Conservation (phyloP, 805 yeast genomes). For the Dipodascopsis uninucleata region DNA sequence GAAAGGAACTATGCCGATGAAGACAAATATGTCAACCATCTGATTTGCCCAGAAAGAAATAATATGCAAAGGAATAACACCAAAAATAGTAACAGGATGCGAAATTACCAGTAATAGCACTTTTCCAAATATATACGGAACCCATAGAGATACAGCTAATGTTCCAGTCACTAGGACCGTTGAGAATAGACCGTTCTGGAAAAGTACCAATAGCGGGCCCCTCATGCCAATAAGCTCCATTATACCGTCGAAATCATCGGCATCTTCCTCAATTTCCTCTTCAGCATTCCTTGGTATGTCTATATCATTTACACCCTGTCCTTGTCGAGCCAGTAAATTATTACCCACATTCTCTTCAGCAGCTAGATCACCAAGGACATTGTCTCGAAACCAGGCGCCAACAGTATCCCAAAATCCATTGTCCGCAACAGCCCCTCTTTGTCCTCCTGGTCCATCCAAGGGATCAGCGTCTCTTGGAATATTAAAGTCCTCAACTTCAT, state of each 20-base stretch:
- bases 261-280: constrained; percentile 27
- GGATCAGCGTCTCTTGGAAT: too few relatives aligned
- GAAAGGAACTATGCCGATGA: constrained; percentile 8
- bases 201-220: constrained; percentile 28
- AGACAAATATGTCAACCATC: constrained; percentile 15
- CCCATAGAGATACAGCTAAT: constrained; percentile 24
- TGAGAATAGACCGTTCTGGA: constrained; percentile 28
- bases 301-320: constrained; percentile 4
- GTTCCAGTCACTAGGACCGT: constrained; percentile 22
- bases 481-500: not conserved
- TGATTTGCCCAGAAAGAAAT: constrained; percentile 16
- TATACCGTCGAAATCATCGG: constrained; percentile 33
- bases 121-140: constrained; percentile 32
- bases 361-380: constrained; percentile 6
- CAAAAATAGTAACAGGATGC: constrained; percentile 18
- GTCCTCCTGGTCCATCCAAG: too few relatives aligned
- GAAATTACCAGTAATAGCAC: constrained; percentile 11
- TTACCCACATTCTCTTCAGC: constrained; percentile 9
- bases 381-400: constrained; percentile 17
- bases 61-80: constrained; percentile 9
- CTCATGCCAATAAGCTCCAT: constrained; percentile 33
- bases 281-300: constrained; percentile 16
- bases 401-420: constrained; percentile 16
- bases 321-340: not conserved
- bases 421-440: not conserved